A percentile compares a stretch with the other conserved stretches of the same genome.
These are phyloP conservation scores for Corchorus capsularis DNA, from an alignment of 345 rosid genomes.

Conservation along the genomic window DNA sequence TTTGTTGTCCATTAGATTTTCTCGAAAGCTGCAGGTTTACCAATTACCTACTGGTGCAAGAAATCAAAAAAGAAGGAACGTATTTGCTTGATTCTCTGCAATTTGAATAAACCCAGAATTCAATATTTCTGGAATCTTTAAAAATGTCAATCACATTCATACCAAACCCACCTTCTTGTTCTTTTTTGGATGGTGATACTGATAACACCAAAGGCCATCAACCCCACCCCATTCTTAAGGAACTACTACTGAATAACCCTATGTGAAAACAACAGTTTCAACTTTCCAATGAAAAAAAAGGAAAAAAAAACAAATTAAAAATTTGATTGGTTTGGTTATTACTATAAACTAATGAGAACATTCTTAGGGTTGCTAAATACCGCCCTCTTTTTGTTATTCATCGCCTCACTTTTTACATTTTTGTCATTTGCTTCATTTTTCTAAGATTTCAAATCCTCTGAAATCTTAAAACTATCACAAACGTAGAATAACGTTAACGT, in stretches of 20 bases:
- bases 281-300: not conserved
- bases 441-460: too few relatives aligned
- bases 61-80: not conserved
- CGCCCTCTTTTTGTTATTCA: too few relatives aligned
- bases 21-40: not conserved
- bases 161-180: constrained; percentile 1
- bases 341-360: not conserved
- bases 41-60: not conserved
- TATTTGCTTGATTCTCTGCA: not conserved
- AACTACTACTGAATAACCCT: not conserved
- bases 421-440: too few relatives aligned
- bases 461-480: too few relatives aligned
- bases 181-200: constrained; percentile 12
- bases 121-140: not conserved
- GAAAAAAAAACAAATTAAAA: too few relatives aligned
- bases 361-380: too few relatives aligned
- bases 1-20: not conserved
- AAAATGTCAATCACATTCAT: not conserved
- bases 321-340: not conserved
- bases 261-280: constrained; percentile 1
- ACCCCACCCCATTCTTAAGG: not conserved
- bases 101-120: not conserved
- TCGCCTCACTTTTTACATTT: too few relatives aligned
- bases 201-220: not conserved
- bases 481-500: too few relatives aligned